Conservation (phyloP, 2,329 filamentous ascomycete genomes). For the Colletotrichum trifolii region DNA sequence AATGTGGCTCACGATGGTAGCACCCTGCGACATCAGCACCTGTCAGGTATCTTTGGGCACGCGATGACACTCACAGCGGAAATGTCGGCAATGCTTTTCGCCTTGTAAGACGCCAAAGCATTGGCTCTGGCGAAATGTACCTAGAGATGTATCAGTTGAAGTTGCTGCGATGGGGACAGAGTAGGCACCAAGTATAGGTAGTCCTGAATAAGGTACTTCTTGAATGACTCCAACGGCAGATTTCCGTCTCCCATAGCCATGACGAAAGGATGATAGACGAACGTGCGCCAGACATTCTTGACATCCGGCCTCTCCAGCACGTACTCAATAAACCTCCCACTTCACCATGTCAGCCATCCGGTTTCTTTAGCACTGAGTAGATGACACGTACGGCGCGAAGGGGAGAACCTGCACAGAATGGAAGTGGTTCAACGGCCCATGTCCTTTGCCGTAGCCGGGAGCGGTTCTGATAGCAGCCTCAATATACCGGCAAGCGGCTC, state of each 20-base stretch:
- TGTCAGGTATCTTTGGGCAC: conserved; percentile 39
- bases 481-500: conserved; percentile 75
- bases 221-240: conserved; percentile 81
- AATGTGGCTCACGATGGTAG: conserved; percentile 79
- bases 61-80: conserved; percentile 63
- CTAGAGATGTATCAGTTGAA: conserved; percentile 51
- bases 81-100: conserved; percentile 78
- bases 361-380: neutral
- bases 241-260: conserved; percentile 79
- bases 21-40: conserved; percentile 56
- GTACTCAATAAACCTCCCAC: conserved; percentile 86
- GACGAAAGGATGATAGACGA: conserved; percentile 87
- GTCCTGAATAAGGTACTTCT: conserved; percentile 90
- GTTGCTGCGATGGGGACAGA: accelerated
- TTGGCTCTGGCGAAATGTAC: conserved; percentile 90
- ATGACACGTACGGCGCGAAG: conserved; percentile 68
- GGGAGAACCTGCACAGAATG: conserved; percentile 76
- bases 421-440: conserved; percentile 82
- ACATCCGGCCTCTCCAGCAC: conserved; percentile 81
- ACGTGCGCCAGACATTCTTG: conserved; percentile 77
- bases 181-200: conserved; percentile 82
- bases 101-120: conserved; percentile 87
- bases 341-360: conserved; percentile 44
- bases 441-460: conserved; percentile 71
- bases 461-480: conserved; percentile 77